phyloP scores from a whole-genome alignment of 2,329 filamentous ascomycete species.

The Aspergillus persii region DNA sequence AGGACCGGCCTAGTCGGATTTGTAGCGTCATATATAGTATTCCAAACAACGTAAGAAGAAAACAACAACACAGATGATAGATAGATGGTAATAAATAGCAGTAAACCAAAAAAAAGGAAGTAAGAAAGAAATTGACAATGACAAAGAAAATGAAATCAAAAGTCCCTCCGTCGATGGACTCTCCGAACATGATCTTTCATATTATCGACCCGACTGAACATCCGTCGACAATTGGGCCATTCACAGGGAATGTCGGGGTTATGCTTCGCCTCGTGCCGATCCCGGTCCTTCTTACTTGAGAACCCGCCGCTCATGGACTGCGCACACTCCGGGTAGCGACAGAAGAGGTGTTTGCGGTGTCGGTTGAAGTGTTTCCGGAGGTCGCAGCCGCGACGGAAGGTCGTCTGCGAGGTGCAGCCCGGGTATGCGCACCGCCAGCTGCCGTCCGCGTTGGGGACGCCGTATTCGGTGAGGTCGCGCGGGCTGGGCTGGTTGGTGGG shows the following conservation, averaged over 20 bases:
- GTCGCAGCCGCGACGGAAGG: conserved; percentile 60
- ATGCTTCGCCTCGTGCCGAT: conserved; percentile 62
- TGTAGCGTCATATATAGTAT: neutral
- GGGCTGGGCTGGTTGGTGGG: neutral
- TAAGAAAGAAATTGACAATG: too few relatives aligned
- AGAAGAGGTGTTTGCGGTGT: conserved; percentile 61
- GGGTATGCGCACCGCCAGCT: conserved; percentile 60
- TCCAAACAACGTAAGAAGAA: too few relatives aligned
- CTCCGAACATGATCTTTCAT: conserved; percentile 54
- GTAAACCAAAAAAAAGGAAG: too few relatives aligned
- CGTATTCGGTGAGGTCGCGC: conserved; percentile 32
- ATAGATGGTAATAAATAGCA: too few relatives aligned
- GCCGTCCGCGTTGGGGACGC: conserved; percentile 29
- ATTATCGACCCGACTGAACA: conserved; percentile 62
- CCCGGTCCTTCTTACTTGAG: conserved; percentile 62
- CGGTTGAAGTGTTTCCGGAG: conserved; percentile 63
- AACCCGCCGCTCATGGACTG: conserved; percentile 58
- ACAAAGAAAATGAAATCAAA: neutral
- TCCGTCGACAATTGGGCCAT: conserved; percentile 56
- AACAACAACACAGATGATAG: too few relatives aligned
- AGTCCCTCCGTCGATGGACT: conserved; percentile 36
- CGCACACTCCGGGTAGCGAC: conserved; percentile 57
- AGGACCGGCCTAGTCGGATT: neutral
- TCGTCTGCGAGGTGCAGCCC: conserved; percentile 57
- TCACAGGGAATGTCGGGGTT: conserved; percentile 60